A percentile compares a stretch with the other conserved stretches of the same genome.
Evolutionary conservation across 148 eudicot genomes (phyloP).

Genomic region (Talinum fruticosum): DNA sequence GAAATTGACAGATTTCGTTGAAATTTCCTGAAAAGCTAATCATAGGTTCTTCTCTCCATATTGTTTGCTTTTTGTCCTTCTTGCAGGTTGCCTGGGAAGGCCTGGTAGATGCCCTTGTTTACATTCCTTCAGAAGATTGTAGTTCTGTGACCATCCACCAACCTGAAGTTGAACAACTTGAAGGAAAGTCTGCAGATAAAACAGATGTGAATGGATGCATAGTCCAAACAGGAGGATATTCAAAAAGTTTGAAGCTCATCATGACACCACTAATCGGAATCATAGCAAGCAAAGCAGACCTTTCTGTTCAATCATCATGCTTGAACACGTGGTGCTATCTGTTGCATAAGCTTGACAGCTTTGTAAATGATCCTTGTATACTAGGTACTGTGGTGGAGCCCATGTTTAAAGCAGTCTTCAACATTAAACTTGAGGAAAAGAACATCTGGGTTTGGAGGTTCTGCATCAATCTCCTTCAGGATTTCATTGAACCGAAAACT

Average conservation of each 20-base stretch:
- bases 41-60: too few species aligned
- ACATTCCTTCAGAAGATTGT: conserved; percentile 31
- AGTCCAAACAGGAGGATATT: conserved; percentile 31
- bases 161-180: conserved; percentile 24
- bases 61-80: conserved; percentile 2
- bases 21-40: too few species aligned
- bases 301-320: conserved; percentile 69
- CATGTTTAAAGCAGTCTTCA: conserved; percentile 50
- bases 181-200: conserved; percentile 4
- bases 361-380: conserved; percentile 47
- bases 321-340: conserved; percentile 83
- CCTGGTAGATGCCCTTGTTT: conserved; percentile 71
- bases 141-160: conserved; percentile 10
- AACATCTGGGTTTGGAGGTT: conserved; percentile 52
- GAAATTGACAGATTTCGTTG: too few species aligned
- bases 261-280: conserved; percentile 80
- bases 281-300: conserved; percentile 57
- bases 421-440: conserved; percentile 39
- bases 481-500: conserved; percentile 41
- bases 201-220: conserved; percentile 25
- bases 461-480: conserved; percentile 57
- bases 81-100: conserved; percentile 95
- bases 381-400: conserved; percentile 63
- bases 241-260: conserved; percentile 66
- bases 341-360: conserved; percentile 65